These are phyloP conservation scores for Colletotrichum plurivorum DNA, from an alignment of 2,329 filamentous ascomycete genomes.

Conservation along the genomic window DNA sequence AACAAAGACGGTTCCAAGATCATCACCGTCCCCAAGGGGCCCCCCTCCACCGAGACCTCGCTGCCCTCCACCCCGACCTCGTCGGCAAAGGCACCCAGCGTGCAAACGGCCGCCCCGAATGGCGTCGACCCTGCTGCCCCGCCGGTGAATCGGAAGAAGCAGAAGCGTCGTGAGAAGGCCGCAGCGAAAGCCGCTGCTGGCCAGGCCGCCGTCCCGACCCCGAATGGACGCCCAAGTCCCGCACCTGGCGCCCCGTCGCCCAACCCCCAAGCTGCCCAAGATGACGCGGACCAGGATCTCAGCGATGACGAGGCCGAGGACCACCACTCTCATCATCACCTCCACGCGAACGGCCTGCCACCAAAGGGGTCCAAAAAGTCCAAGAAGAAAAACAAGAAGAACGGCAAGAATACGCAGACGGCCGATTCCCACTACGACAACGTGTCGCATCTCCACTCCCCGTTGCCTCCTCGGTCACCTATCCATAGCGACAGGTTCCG, in stretches of 20 bases:
- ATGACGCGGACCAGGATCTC: conserved; percentile 68
- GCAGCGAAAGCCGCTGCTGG: conserved; percentile 75
- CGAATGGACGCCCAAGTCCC: conserved; percentile 59
- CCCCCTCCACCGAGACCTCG: conserved; percentile 64
- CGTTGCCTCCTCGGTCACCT: conserved; percentile 46
- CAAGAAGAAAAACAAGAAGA: conserved; percentile 77
- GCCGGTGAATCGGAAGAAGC: conserved; percentile 90
- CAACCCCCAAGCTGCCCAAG: conserved; percentile 52
- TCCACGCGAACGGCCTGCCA: conserved; percentile 48
- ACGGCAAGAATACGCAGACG: conserved; percentile 46
- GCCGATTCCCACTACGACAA: conserved; percentile 51
- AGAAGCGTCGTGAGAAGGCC: conserved; percentile 91
- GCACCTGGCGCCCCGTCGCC: conserved; percentile 47
- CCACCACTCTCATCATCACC: conserved; percentile 53
- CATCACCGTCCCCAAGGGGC: conserved; percentile 74
- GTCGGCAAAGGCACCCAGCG: conserved; percentile 52
- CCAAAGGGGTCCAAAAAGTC: conserved; percentile 69
- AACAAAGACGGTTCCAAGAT: conserved; percentile 80
- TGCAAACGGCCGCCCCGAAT: conserved; percentile 43
- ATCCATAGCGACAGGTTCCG: conserved; percentile 19
- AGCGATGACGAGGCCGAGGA: conserved; percentile 68
- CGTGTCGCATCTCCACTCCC: conserved; percentile 44
- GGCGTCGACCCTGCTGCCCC: conserved; percentile 54
- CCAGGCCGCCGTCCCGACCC: conserved; percentile 42
- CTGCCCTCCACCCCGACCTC: conserved; percentile 66